Evolutionary conservation across 2,329 filamentous ascomycete species (phyloP), one percentile per base, ranked within the genome.

Genomic region (Fusarium avenaceum): DNA sequence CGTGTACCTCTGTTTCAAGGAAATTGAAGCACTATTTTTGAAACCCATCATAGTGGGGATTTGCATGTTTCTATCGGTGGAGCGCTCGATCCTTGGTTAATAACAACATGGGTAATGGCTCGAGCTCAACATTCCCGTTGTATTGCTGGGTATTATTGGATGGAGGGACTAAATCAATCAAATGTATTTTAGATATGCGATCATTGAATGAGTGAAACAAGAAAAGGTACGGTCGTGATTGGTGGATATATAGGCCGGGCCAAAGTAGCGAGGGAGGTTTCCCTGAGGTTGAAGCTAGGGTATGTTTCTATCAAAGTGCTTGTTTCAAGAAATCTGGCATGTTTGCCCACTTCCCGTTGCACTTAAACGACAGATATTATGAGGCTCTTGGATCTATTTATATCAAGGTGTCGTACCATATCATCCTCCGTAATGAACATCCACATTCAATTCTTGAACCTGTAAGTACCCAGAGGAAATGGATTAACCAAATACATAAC

Each of bases 21-120:
- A 69, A 49, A 69, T 66, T 63, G 42, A 40, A 48, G 19, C 33
- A 35, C 35, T 58, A 24, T 63, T 40, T 62, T 50, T 44, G 56
- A 69, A 69, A 69, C 65, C 13, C 19, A 30, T 19, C 38, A 20
- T 10, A 6, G 65, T 69, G 65, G 65, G 19, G 30, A 51, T 26
- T 6, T 39, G 13, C 22, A 42, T 30, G 42, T 44, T 38, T 39
- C 38, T 45, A 15, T 20, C 1, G 9, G 55, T 61, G 62, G 62
- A 59, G 13, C 22, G 32, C 22, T 44, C 20, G 17, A 47, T 43
- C 63, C 57, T 67, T 53, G 20, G 15, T 2, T 42, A 67, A 44
- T 58, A 55, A 26, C 11, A 33, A 17, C 54, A 61, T 46, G 63
- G 55, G 30, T 65, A 28, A 15, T 63, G 52, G 59, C 40, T 51